These are phyloP conservation scores for Globisporangium canariense DNA, from an alignment of 352 stramenopile genomes.

Conservation along the genomic window DNA sequence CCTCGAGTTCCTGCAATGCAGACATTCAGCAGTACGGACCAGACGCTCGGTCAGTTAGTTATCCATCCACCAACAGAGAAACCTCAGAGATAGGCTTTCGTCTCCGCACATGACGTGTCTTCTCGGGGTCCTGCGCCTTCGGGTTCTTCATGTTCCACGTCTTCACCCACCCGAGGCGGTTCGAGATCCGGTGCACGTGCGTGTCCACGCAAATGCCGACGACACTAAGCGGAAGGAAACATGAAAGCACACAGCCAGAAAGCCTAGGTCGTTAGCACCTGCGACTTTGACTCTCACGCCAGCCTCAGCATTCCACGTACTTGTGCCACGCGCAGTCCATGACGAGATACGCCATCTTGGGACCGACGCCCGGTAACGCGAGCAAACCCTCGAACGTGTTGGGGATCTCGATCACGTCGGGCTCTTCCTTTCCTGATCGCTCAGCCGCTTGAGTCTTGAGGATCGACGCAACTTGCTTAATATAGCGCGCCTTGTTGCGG, in stretches of 20 bases:
- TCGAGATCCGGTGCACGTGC: conserved; percentile 97
- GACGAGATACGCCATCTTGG: conserved; percentile 97
- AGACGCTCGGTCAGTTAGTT: not conserved
- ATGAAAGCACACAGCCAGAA: not conserved
- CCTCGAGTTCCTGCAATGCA: conserved; percentile 81
- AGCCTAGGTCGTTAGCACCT: not conserved
- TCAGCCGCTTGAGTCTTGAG: conserved; percentile 29
- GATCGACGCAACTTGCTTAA: conserved; percentile 80
- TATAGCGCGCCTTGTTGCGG: conserved; percentile 95
- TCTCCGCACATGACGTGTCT: conserved; percentile 72
- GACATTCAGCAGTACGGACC: no score
- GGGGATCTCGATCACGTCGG: conserved; percentile 86
- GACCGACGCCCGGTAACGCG: conserved; percentile 90
- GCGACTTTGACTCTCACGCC: not conserved
- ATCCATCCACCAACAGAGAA: not conserved
- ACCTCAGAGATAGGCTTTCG: not conserved
- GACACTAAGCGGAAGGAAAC: conserved; percentile 31
- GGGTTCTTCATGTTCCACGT: conserved; percentile 82
- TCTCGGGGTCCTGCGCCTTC: conserved; percentile 87
- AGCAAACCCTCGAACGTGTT: conserved; percentile 88
- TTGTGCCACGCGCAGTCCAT: conserved; percentile 91
- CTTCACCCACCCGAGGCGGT: conserved; percentile 92
- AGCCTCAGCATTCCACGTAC: conserved; percentile 27
- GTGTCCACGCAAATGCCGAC: conserved; percentile 96
- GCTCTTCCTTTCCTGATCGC: not conserved